Percentiles rank a stretch among this genome's conserved stretches.
These are phyloP conservation scores for Helotiales sp. DNA, from an alignment of 2,329 filamentous ascomycete genomes.

Conservation along the genomic window DNA sequence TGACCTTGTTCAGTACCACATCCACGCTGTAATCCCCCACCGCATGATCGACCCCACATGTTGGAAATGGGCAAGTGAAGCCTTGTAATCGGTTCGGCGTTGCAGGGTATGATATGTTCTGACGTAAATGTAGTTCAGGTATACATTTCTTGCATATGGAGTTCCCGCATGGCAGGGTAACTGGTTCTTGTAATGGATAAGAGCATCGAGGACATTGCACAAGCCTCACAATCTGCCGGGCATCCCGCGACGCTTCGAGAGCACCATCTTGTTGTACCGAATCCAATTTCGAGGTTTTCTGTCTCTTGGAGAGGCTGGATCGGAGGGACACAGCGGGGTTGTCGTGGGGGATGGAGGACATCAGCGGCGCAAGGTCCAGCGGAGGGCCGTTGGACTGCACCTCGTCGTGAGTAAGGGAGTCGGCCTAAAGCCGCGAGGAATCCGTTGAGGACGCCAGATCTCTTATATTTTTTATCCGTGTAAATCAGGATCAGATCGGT, in stretches of 20 bases:
- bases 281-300: slow-evolving; percentile 5
- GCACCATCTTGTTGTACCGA: slow-evolving; percentile 27
- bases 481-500: neutral
- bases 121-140: slow-evolving; percentile 66
- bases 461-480: neutral
- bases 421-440: slow-evolving; percentile 18
- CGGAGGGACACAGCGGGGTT: slow-evolving; percentile 27
- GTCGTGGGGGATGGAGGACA: slow-evolving; percentile 35
- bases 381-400: slow-evolving; percentile 24
- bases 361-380: slow-evolving; percentile 29
- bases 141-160: slow-evolving; percentile 78
- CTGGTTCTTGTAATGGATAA: slow-evolving; percentile 66
- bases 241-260: slow-evolving; percentile 57
- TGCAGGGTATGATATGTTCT: slow-evolving; percentile 78
- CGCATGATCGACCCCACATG: slow-evolving; percentile 74
- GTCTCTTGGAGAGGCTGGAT: slow-evolving; percentile 21
- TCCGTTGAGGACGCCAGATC: slow-evolving; percentile 14
- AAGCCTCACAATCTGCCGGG: slow-evolving; percentile 70
- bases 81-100: slow-evolving; percentile 68
- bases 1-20: slow-evolving; percentile 75
- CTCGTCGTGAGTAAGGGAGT: slow-evolving; percentile 12
- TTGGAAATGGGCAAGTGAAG: slow-evolving; percentile 73
- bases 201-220: slow-evolving; percentile 81
- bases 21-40: slow-evolving; percentile 77
- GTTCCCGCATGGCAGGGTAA: slow-evolving; percentile 82